phyloP scores from a whole-genome alignment of 345 rosid genomes.

The Populus euphratica region DNA sequence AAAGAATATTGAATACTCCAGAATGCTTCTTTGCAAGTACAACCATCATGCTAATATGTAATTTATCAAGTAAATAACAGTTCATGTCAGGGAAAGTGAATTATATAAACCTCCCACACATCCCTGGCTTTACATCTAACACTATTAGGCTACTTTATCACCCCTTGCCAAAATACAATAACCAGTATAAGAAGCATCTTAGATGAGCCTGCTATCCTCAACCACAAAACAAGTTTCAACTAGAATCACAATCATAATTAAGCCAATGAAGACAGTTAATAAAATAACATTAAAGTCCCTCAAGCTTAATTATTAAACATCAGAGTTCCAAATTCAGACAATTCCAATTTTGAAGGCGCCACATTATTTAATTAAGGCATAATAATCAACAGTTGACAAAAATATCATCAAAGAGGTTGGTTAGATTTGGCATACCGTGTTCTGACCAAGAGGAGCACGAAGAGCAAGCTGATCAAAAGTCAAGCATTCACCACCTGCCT shows the following conservation, averaged over 20 bases:
- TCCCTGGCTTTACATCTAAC: not conserved
- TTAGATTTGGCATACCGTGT: conserved; percentile 49
- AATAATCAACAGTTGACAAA: not conserved
- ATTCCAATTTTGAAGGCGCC: not conserved
- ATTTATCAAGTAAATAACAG: not conserved
- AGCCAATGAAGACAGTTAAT: not conserved
- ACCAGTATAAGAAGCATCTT: not conserved
- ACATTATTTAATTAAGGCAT: not conserved
- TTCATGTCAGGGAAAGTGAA: not conserved
- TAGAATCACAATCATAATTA: not conserved
- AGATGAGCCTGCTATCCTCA: not conserved
- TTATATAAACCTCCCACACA: not conserved
- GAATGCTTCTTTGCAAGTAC: not conserved
- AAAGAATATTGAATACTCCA: not conserved
- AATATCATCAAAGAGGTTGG: not conserved
- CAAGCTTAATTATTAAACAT: not conserved
- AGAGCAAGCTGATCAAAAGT: conserved; percentile 96
- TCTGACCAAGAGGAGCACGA: conserved; percentile 87
- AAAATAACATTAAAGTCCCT: not conserved
- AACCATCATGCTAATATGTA: not conserved
- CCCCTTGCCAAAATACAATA: not conserved
- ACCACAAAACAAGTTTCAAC: not conserved
- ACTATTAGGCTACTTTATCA: not conserved
- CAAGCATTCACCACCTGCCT: conserved; percentile 96
- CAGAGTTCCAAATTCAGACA: not conserved